Conservation (phyloP, 805 yeast genomes). For the Candida schatavii region DNA sequence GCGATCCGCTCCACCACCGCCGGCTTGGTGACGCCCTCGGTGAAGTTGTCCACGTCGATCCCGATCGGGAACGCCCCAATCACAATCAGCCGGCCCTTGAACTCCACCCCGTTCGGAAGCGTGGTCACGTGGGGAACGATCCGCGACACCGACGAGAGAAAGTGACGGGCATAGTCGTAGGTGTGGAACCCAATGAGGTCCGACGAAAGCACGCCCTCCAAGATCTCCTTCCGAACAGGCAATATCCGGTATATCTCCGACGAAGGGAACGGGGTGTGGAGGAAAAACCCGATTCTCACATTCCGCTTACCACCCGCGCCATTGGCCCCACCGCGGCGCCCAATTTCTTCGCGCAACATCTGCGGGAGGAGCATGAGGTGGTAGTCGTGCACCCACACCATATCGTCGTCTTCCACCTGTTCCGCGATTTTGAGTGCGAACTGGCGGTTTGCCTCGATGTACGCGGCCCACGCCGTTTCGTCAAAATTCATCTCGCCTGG, state of each 20-base stretch:
- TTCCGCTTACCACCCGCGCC: slow-evolving; percentile 42
- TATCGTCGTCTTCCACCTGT: slow-evolving; percentile 74
- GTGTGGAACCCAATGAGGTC: slow-evolving; percentile 97
- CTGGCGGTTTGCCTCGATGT: slow-evolving; percentile 82
- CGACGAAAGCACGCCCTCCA: slow-evolving; percentile 89
- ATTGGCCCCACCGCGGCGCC: no score
- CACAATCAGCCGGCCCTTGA: slow-evolving; percentile 68
- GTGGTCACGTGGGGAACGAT: slow-evolving; percentile 74
- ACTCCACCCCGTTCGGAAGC: slow-evolving; percentile 86
- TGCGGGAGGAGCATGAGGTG: slow-evolving; percentile 94
- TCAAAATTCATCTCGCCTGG: slow-evolving; percentile 99
- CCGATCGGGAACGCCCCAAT: slow-evolving; percentile 99
- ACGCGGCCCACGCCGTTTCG: slow-evolving; percentile 97
- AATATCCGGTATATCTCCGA: slow-evolving; percentile 92
- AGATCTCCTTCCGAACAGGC: slow-evolving; percentile 91
- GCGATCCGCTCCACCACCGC: slow-evolving; percentile 64
- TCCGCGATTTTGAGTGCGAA: slow-evolving; percentile 75
- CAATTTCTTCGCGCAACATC: slow-evolving; percentile 67
- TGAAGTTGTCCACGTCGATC: slow-evolving; percentile 89
- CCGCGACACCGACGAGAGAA: slow-evolving; percentile 82
- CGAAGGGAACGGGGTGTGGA: slow-evolving; percentile 98
- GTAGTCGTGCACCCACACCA: slow-evolving; percentile 98
- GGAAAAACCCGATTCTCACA: slow-evolving; percentile 84
- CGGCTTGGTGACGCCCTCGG: slow-evolving; percentile 67
- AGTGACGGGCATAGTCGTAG: slow-evolving; percentile 97